A percentile compares a stretch with the other conserved stretches of the same genome.
These are phyloP conservation scores for Aspergillus heteromorphus DNA, from an alignment of 495 filamentous ascomycete species.

Conservation along the genomic window DNA sequence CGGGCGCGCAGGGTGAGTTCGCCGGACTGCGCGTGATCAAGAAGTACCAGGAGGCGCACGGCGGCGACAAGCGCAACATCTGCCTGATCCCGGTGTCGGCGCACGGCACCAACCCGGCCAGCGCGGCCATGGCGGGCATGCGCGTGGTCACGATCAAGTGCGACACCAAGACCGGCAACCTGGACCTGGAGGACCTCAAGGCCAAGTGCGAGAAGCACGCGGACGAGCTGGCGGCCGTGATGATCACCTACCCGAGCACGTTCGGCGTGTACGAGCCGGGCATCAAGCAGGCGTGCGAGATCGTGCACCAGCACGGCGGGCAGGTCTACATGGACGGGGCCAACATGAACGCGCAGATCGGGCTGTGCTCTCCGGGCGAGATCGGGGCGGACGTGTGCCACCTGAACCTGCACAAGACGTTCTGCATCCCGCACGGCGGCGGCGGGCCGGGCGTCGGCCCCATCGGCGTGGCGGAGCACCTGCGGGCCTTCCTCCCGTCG, in stretches of 20 bases:
- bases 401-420: constrained; percentile 97
- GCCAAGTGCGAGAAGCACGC: constrained; percentile 83
- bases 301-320: constrained; percentile 85
- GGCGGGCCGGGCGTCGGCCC: constrained; percentile 94
- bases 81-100: constrained; percentile 96
- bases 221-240: constrained; percentile 85
- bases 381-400: constrained; percentile 98
- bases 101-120: constrained; percentile 95
- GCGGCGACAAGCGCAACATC: constrained; percentile 71
- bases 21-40: constrained; percentile 90
- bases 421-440: constrained; percentile 97
- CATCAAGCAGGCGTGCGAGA: constrained; percentile 77
- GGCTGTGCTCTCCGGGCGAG: constrained; percentile 91
- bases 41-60: constrained; percentile 68
- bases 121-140: constrained; percentile 97
- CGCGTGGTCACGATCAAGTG: constrained; percentile 92
- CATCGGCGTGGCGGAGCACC: constrained; percentile 83
- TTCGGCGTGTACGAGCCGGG: constrained; percentile 94
- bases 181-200: constrained; percentile 82
- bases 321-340: constrained; percentile 99
- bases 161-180: constrained; percentile 78
- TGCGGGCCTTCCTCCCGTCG: constrained; percentile 74
- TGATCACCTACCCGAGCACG: constrained; percentile 98
- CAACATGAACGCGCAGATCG: constrained; percentile 99
- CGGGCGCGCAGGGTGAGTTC: constrained; percentile 95